A percentile compares a stretch with the other conserved stretches of the same genome.
These are phyloP conservation scores for Lentinula raphanica DNA, from an alignment of 768 basidiomycete species.

Conservation along the genomic window DNA sequence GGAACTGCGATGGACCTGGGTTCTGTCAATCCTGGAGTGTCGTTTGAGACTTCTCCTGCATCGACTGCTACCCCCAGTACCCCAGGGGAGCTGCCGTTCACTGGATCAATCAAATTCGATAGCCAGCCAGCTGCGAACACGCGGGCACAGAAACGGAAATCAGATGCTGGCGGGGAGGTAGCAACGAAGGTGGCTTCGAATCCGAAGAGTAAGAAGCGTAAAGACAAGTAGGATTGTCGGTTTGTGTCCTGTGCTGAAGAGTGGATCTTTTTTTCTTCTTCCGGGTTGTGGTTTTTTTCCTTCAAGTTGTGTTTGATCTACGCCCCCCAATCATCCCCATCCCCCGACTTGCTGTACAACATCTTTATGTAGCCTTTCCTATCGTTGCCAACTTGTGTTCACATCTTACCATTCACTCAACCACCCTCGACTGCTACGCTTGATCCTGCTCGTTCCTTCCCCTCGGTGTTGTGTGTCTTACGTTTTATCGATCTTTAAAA, in stretches of 20 bases:
- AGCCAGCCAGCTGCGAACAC: neutral
- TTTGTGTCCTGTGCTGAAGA: too few species aligned
- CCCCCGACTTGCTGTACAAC: neutral
- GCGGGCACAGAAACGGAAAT: slow-evolving; percentile 5
- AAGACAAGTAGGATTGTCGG: neutral
- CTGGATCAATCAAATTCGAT: neutral
- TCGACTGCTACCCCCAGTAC: neutral
- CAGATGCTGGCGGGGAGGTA: neutral
- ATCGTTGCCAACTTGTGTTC: too few species aligned
- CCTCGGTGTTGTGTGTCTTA: neutral
- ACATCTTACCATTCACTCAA: too few species aligned
- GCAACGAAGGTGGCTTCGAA: neutral
- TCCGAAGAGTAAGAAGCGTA: slow-evolving; percentile 4
- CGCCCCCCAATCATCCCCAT: too few species aligned
- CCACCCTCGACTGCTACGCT: too few species aligned
- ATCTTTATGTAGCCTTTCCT: neutral
- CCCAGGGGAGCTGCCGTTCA: neutral
- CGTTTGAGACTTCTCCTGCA: neutral
- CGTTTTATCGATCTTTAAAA: neutral
- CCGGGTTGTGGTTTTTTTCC: neutral
- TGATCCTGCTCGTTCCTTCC: too few species aligned
- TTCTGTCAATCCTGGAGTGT: neutral
- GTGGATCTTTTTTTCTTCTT: neutral
- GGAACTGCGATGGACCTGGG: neutral
- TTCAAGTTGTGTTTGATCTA: neutral